Base-by-base conservation (phyloP, 352 stramenopile species). In the Pythium grandisporangium region DNA sequence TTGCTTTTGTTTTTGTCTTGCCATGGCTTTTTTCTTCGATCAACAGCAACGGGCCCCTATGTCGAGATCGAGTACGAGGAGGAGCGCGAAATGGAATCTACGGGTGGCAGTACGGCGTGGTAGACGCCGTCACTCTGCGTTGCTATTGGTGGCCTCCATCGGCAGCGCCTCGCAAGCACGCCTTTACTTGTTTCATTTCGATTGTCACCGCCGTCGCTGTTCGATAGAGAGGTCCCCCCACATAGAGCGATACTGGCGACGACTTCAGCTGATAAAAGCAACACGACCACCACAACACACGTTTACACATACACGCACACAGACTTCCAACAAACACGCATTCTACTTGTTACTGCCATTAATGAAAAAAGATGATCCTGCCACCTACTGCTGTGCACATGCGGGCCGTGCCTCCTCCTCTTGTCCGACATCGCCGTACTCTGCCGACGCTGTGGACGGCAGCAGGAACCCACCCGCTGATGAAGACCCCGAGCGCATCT, bases 11-110 rank as follows among this genome's bases (percentile, higher is more conserved):
- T n/a, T n/a, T n/a, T n/a, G n/a, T n/a, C n/a, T n/a, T n/a, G n/a
- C n/a, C n/a, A 32, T 39, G 16, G 17, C 4, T 54, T 14, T 33
- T 35, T 17, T 30, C 19, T 26, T 29, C 3, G 48, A 34, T 22
- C 22, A 48, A 27, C 30, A 70, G 59, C 48, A 11, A 59, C 68
- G 11, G 75, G 78, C 8, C 72, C 78, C 33, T 87, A 92, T 48
- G 66, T 92, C 32, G 74, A 92, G 59, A 89, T 92, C 54, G 78
- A 92, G 52, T 92, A 88, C 67, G 77, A 90, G 52, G 63, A 90
- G 49, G 76, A 90, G 50, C 63, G 67, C 49, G 67, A 80, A 37
- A 63, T 53, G 30, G 76, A 89, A 51, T 56, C 62, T 29, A 56
- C 60, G 0, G 45, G 47, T 32, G 65, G 56, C 40, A 58, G 64